A percentile compares a stretch with the other conserved stretches of the same genome.
These are phyloP conservation scores for Pugionium dolabratum DNA, from an alignment of 345 rosid species.

Conservation along the genomic window DNA sequence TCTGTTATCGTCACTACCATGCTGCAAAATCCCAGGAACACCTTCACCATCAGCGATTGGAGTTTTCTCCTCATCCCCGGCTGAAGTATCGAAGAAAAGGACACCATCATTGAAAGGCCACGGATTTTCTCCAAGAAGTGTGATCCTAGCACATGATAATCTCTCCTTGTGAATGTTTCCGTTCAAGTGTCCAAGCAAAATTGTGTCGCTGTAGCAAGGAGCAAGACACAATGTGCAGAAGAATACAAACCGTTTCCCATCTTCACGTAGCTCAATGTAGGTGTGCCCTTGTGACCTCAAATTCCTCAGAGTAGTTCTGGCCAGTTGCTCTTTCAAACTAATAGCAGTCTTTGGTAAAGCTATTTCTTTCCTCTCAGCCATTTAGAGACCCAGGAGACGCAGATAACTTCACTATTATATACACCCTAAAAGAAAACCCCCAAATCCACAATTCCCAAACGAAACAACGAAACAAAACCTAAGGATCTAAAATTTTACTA, in stretches of 20 bases:
- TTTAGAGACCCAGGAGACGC: conserved; percentile 36
- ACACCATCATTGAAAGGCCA: conserved; percentile 95
- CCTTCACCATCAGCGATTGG: conserved; percentile 27
- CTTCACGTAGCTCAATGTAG: conserved; percentile 76
- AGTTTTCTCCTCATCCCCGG: conserved; percentile 41
- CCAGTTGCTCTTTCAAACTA: conserved; percentile 64
- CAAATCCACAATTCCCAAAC: no score
- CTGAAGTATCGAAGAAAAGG: conserved; percentile 64
- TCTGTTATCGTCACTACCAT: conserved; percentile 36
- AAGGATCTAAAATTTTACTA: conserved; percentile 31
- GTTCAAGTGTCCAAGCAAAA: conserved; percentile 72
- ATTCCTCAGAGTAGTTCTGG: conserved; percentile 61
- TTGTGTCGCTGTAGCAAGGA: conserved; percentile 74
- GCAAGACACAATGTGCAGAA: conserved; percentile 89
- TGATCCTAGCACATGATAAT: conserved; percentile 65
- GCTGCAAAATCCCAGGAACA: conserved; percentile 39
- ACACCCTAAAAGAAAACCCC: no score
- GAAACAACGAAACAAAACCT: conserved; percentile 26
- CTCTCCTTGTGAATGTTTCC: conserved; percentile 79
- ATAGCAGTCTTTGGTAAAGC: conserved; percentile 51
- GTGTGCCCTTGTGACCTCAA: conserved; percentile 74
- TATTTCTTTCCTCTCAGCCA: conserved; percentile 62
- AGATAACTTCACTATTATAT: conserved; percentile 12
- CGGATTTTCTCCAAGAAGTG: conserved; percentile 70
- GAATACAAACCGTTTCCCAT: conserved; percentile 71